A percentile compares a stretch with the other conserved stretches of the same genome.
These are phyloP conservation scores for Salvia rosmarinus DNA, from an alignment of 257 asterid genomes.

Conservation along the genomic window DNA sequence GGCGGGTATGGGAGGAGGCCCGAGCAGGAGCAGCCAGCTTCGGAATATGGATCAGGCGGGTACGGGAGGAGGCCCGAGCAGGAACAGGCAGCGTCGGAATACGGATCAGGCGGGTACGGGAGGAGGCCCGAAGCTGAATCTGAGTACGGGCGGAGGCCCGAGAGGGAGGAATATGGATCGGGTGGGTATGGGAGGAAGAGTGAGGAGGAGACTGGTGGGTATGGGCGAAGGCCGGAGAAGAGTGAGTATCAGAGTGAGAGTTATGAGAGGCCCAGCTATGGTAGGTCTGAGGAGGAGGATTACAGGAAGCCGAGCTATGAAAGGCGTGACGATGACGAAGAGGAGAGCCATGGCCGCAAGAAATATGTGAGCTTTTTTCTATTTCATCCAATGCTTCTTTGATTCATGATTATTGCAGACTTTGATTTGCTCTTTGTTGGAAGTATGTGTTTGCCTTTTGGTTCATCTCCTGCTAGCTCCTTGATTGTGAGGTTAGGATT, in stretches of 20 bases:
- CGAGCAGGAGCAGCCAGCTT: background rate
- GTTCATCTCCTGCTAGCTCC: no score
- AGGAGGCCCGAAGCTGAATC: conserved; percentile 37
- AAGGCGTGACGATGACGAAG: conserved; percentile 55
- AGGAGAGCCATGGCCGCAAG: conserved; percentile 64
- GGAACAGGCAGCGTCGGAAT: conserved; percentile 29
- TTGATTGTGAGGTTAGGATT: no score
- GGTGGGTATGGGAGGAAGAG: conserved; percentile 33
- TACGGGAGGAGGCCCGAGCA: conserved; percentile 34
- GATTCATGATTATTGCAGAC: no score
- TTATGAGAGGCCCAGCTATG: conserved; percentile 63
- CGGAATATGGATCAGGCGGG: conserved; percentile 40
- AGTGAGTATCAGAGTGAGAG: conserved; percentile 43
- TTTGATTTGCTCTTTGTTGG: no score
- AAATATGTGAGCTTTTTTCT: conserved; percentile 63
- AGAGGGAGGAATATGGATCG: conserved; percentile 33
- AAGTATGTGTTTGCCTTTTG: no score
- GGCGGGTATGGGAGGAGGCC: conserved; percentile 36
- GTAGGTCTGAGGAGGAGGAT: conserved; percentile 66
- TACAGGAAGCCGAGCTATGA: conserved; percentile 55
- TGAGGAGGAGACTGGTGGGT: conserved; percentile 25
- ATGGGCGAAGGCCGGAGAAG: conserved; percentile 41
- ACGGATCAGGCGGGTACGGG: conserved; percentile 43
- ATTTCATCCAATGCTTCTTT: no score
- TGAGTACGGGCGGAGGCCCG: conserved; percentile 39